Evolutionary conservation across 768 basidiomycete species (phyloP).

Genomic region (Candolleomyces aberdarensis): DNA sequence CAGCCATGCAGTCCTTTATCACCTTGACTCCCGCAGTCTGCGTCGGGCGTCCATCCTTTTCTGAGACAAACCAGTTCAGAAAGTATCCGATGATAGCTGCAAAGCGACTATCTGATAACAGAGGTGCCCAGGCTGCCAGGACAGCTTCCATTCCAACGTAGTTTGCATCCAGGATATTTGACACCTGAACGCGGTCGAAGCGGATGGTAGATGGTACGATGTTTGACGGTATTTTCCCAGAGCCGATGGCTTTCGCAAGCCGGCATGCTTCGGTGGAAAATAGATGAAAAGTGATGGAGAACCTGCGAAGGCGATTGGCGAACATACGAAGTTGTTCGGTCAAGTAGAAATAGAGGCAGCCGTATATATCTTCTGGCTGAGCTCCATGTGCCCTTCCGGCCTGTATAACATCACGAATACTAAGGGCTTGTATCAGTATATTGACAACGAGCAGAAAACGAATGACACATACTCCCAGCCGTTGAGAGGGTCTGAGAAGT

Average conservation of each 20-base stretch:
- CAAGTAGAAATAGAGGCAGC: conserved; percentile 48
- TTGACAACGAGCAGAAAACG: neutral
- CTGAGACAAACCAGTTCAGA: conserved; percentile 35
- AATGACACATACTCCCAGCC: conserved; percentile 39
- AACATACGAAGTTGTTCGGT: conserved; percentile 38
- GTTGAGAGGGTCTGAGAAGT: conserved; percentile 33
- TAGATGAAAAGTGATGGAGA: conserved; percentile 31
- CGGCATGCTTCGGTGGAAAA: conserved; percentile 20
- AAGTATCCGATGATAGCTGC: conserved; percentile 26
- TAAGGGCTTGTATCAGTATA: conserved; percentile 13
- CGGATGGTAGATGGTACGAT: neutral
- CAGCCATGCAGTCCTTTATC: neutral
- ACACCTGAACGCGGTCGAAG: conserved; percentile 42
- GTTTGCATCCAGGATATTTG: neutral
- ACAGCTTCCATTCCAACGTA: neutral
- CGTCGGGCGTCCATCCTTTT: conserved; percentile 13
- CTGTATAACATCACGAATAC: conserved; percentile 29
- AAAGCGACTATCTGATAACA: neutral
- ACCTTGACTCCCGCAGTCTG: neutral
- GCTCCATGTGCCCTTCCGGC: conserved; percentile 36
- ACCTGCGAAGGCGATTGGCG: conserved; percentile 27
- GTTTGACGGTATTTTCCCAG: too few relatives aligned
- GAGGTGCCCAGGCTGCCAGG: neutral
- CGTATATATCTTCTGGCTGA: conserved; percentile 41
- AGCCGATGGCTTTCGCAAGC: conserved; percentile 8